Base-by-base conservation (phyloP, 768 basidiomycete genomes). In the Pleurotus cornucopiae region DNA sequence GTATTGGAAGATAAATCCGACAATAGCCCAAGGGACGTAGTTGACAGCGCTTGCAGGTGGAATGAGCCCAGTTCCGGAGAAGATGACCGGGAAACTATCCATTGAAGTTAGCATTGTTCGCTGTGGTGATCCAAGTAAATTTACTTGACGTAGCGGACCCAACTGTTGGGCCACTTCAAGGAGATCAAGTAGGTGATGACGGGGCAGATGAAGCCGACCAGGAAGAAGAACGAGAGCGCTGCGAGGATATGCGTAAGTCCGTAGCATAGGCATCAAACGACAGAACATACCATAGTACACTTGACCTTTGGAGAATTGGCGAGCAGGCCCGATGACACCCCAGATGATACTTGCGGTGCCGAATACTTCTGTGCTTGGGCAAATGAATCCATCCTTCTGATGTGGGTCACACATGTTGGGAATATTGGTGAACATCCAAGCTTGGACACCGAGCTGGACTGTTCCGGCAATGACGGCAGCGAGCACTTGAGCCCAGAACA, bases 311-410 rank as follows among this genome's bases (percentile, higher is more conserved):
- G 81, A 86, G 75, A 88, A 91, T 64, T 83, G 77, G 12, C 81
- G 76, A 39, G 70, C 73, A 6, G 91, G 91, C 0, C 91, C 89
- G 55, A 94, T 88, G 58, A 89, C 86, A 59, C 91, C 88, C 85
- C 84, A 91, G 60, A 92, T 80, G 59, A 93, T 80, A 57, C 82
- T 84, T 16, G 90, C 90, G 1, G 87, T 89, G 38, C 86, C 88
- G 67, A 92, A 91, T 6, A 89, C 85, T 57, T 84, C 73, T 2
- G 86, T 86, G 11, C 57, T 68, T 0, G 88, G 87, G 67, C 89
- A 91, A 54, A 81, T 85, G 69, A 89, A 91, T 16, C 81, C 78
- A 62, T 85, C 77, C 61, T 67, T 71, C 68, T 88, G 83, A 45
- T 72, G 58, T 7, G 73, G 66, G 12, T 62, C 61, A 66, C 89